Conservation (phyloP, 148 eudicot species). For the Cornus controversa region DNA sequence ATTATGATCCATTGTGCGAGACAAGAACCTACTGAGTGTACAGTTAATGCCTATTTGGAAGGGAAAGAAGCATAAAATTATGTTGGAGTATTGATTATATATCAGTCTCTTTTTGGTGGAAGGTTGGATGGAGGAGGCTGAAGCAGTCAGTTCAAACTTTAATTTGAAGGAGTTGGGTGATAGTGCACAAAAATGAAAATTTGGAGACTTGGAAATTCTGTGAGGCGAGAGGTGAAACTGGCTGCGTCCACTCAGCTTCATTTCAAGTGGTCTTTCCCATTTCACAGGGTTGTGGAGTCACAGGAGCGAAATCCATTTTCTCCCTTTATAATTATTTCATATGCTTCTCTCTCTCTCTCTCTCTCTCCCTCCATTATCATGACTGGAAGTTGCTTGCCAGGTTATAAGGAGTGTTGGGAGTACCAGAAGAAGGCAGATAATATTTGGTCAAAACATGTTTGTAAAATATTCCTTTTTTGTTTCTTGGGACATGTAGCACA, state of each 20-base stretch:
- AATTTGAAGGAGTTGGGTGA: not conserved
- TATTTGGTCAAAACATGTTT: not conserved
- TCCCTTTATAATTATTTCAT: no score
- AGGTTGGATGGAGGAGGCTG: not conserved
- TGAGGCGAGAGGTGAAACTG: not conserved
- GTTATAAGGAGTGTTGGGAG: not conserved
- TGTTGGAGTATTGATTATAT: not conserved
- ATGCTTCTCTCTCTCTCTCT: not conserved
- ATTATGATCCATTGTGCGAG: constrained; percentile 38
- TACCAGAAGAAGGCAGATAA: not conserved
- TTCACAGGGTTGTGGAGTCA: not conserved
- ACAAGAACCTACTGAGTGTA: constrained; percentile 28
- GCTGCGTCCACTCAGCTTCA: not conserved
- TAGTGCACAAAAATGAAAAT: no score
- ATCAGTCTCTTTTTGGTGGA: not conserved
- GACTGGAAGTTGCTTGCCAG: not conserved
- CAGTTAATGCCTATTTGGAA: not conserved
- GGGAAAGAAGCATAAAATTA: not conserved
- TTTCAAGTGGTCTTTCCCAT: not conserved
- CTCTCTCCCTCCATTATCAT: not conserved
- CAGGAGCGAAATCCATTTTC: not conserved
- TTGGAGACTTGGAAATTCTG: not conserved
- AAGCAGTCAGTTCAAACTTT: not conserved
- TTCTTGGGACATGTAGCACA: not conserved
- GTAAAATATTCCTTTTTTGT: not conserved